phyloP scores from a whole-genome alignment of 805 yeast species.

The Nakazawaea ishiwadae region DNA sequence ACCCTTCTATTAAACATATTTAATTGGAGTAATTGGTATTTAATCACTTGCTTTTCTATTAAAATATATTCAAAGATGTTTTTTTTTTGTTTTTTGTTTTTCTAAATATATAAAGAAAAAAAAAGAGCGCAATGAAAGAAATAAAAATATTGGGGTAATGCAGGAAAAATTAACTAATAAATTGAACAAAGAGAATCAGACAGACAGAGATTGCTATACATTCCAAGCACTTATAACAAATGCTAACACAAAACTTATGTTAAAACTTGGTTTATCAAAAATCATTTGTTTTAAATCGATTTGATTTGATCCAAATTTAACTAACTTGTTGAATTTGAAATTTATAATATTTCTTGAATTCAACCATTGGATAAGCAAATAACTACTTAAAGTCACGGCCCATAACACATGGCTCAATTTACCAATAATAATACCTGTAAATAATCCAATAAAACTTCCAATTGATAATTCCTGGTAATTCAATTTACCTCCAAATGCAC shows the following conservation, averaged over 20 bases:
- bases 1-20: background rate
- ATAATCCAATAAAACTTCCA: slow-evolving; percentile 59
- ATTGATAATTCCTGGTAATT: slow-evolving; percentile 59
- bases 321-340: slow-evolving; percentile 34
- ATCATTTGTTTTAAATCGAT: slow-evolving; percentile 47
- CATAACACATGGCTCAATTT: slow-evolving; percentile 53
- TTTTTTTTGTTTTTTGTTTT: background rate
- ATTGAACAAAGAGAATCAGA: background rate
- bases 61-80: background rate
- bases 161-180: background rate
- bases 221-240: slow-evolving; percentile 60
- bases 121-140: background rate
- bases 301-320: slow-evolving; percentile 30
- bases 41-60: too few relatives aligned
- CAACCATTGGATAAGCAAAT: slow-evolving; percentile 46
- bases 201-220: slow-evolving; percentile 14
- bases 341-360: slow-evolving; percentile 48
- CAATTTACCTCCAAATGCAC: slow-evolving; percentile 41
- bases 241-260: slow-evolving; percentile 46
- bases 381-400: slow-evolving; percentile 40
- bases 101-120: too few relatives aligned
- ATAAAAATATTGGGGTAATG: background rate
- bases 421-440: slow-evolving; percentile 57
- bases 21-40: too few relatives aligned
- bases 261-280: slow-evolving; percentile 59